Base-by-base conservation (phyloP, 31 red algal genomes). In the Odonthalia washingtoniensis region DNA sequence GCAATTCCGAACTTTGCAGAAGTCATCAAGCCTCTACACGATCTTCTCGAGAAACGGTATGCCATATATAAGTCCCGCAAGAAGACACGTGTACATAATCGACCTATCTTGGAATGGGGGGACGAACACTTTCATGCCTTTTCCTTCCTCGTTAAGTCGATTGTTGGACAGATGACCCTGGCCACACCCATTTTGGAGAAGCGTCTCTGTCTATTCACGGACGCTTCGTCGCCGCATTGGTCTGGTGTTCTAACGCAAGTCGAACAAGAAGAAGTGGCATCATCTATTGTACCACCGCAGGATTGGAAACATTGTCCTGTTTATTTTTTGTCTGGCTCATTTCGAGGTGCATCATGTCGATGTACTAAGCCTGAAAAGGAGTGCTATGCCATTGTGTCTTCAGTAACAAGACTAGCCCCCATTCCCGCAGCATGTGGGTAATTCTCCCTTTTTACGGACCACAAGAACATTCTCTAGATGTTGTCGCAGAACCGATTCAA, bases 241-340 rank as follows among this genome's bases (percentile, higher is more conserved):
- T 77, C 84, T 46, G 84, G 84, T 28, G 73, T 87, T 28, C 74
- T 87, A 6, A 87, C 84, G 17, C 72, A 87, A 73, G 73, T 87
- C 34, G 18, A 0, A 27, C 35, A 34, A 34, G 18, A 26, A 75
- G 82, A 86, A 44, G 0, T 78, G n/a, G 27, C 76, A 24, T 63
- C 43, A 40, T 0, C 72, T 33, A 78, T 62, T 31, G 34, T 21
- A 35, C 73, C 73, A 21, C n/a, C n/a, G n/a, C 66, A 87, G 33
- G 72, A 87, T 24, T 77, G 84, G 84, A 73, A 61, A 61, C 52
- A 61, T 24, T 61, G 24, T 24, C 75, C 75, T 57, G 4, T 79
- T 2, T 18, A 5, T 18, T 79, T 79, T 57, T 18, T 79, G 12
- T 79, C 75, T 79, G 75, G 75, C 28, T 4, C 40, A 57, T 53